Conservation (phyloP, 2,329 filamentous ascomycete species). For the Fusarium globosum region DNA sequence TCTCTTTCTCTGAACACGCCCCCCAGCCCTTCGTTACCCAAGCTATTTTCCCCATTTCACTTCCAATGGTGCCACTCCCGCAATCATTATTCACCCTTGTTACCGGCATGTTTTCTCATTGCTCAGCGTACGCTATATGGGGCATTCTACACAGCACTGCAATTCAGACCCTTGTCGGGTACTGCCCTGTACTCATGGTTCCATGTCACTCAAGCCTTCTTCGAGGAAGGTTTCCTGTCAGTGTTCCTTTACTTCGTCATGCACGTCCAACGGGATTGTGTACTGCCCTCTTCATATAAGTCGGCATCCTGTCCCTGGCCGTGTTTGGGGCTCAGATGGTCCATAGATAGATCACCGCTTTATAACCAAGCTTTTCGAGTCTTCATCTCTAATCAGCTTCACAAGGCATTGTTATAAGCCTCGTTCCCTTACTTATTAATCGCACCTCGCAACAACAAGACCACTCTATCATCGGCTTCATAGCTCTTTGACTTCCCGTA, state of each 20-base stretch:
- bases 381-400: conserved; percentile 37
- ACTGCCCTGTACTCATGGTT: conserved; percentile 39
- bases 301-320: conserved; percentile 45
- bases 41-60: conserved; percentile 33
- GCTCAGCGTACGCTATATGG: conserved; percentile 39
- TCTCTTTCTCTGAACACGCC: conserved; percentile 31
- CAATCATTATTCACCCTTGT: conserved; percentile 39
- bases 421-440: conserved; percentile 32
- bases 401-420: conserved; percentile 40
- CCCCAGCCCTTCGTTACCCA: conserved; percentile 28
- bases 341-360: conserved; percentile 47
- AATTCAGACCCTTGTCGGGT: conserved; percentile 43
- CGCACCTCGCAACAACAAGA: conserved; percentile 35
- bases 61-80: conserved; percentile 45
- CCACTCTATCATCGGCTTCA: conserved; percentile 33
- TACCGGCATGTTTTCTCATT: conserved; percentile 40
- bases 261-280: conserved; percentile 41
- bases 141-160: conserved; percentile 32
- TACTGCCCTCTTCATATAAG: conserved; percentile 49
- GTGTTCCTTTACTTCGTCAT: conserved; percentile 46
- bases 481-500: conserved; percentile 42
- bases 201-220: conserved; percentile 45
- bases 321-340: conserved; percentile 46
- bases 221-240: conserved; percentile 44
- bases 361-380: conserved; percentile 37